Evolutionary conservation across 192 early-diverging fungal species (phyloP).

Genomic region (Phlyctochytrium bullatum): DNA sequence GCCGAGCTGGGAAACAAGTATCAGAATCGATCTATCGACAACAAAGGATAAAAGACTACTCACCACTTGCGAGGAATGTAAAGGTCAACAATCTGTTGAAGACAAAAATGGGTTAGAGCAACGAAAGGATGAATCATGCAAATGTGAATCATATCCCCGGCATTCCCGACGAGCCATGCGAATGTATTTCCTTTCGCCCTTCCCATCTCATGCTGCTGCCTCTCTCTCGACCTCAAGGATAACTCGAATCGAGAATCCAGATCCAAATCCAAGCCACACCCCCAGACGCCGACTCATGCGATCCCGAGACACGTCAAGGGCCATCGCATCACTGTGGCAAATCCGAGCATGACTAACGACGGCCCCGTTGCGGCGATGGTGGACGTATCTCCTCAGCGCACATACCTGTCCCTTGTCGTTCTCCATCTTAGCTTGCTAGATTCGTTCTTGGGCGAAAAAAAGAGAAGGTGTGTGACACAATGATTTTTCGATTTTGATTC

Average conservation of each 20-base stretch:
- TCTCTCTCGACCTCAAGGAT: no score
- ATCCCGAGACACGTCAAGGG: background rate
- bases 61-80: conserved; percentile 97
- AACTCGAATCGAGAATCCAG: background rate
- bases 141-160: background rate
- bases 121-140: background rate
- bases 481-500: no score
- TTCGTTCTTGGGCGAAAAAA: no score
- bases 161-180: background rate
- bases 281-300: no score
- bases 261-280: no score
- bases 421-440: no score
- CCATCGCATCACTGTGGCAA: background rate
- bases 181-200: no score
- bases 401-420: conserved; percentile 54
- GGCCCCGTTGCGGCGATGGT: no score
- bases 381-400: no score
- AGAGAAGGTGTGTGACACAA: no score
- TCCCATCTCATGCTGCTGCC: no score
- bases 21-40: background rate
- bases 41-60: conserved; percentile 4
- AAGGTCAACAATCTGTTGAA: conserved; percentile 70
- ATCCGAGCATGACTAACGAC: background rate
- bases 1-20: conserved; percentile 70
- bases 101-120: background rate